Conservation (phyloP, 192 early-diverging fungal species). For the Backusella liffmaniae region DNA sequence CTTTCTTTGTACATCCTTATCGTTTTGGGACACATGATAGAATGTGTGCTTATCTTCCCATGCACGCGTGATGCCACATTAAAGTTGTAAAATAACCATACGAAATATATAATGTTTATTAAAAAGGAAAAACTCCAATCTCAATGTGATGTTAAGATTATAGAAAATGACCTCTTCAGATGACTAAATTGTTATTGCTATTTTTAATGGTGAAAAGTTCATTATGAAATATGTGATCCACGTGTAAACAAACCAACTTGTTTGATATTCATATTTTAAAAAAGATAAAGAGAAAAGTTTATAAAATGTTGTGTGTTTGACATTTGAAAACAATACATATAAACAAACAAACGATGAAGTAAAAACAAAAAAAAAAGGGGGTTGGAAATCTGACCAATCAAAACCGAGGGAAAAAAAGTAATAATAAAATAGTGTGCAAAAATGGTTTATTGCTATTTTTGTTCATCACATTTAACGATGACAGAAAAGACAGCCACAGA, state of each 20-base stretch:
- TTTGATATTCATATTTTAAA: not conserved
- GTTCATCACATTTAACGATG: not conserved
- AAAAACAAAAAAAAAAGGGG: not conserved
- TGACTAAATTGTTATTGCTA: not conserved
- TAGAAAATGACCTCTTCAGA: constrained; percentile 4
- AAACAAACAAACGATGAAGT: not conserved
- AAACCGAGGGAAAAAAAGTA: not conserved
- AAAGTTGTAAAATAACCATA: not conserved
- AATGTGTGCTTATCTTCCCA: constrained; percentile 5
- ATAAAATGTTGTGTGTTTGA: not conserved
- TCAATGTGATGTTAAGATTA: constrained; percentile 1
- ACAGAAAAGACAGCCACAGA: constrained; percentile 30
- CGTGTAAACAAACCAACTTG: not conserved
- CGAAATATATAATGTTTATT: not conserved
- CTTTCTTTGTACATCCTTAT: not conserved
- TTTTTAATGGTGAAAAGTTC: not conserved
- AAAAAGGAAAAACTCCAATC: not conserved
- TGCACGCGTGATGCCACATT: constrained; percentile 7
- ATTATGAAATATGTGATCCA: not conserved
- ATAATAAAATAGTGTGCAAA: not conserved
- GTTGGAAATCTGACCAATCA: not conserved
- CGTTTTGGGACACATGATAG: not conserved
- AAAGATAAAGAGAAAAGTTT: too few relatives aligned
- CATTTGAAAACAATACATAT: not conserved
- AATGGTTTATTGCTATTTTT: not conserved